Evolutionary conservation across 2,329 filamentous ascomycete species (phyloP).

Genomic region (Ophiocordyceps camponoti-floridani): DNA sequence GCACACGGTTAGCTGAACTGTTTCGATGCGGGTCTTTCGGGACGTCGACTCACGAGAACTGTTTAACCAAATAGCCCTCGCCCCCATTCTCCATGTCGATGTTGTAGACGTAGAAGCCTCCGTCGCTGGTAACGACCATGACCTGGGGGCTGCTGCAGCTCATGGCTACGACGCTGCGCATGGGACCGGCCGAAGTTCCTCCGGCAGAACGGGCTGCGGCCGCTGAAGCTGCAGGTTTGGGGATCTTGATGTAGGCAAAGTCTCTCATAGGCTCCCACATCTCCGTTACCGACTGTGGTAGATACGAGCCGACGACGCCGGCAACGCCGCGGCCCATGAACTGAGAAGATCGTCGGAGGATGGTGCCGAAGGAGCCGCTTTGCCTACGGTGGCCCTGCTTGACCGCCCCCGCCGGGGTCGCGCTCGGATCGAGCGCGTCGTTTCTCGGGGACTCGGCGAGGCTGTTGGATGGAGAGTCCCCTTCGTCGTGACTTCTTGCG

Average conservation of each 20-base stretch:
- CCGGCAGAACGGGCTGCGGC: constrained; percentile 8
- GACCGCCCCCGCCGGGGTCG: constrained; percentile 9
- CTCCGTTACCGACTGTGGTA: constrained; percentile 85
- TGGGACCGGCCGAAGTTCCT: constrained; percentile 25
- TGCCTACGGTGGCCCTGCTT: constrained; percentile 22
- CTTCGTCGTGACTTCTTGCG: constrained; percentile 30
- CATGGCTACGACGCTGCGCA: constrained; percentile 92
- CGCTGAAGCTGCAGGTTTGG: constrained; percentile 29
- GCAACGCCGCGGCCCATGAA: constrained; percentile 81
- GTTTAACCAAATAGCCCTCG: constrained; percentile 78
- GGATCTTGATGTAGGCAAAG: constrained; percentile 92
- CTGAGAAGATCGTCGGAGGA: constrained; percentile 87
- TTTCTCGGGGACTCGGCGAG: constrained; percentile 34
- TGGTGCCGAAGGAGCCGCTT: constrained; percentile 71
- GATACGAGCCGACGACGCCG: constrained; percentile 75
- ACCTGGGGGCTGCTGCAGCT: constrained; percentile 87
- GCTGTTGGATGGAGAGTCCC: constrained; percentile 21
- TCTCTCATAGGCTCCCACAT: constrained; percentile 94
- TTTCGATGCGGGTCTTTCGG: background rate
- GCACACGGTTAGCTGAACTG: background rate
- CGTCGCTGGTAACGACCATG: constrained; percentile 95
- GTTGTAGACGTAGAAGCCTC: constrained; percentile 85
- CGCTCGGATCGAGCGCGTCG: constrained; percentile 22
- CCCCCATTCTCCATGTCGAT: constrained; percentile 90
- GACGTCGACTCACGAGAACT: constrained; percentile 59